These are phyloP conservation scores for Lactifluus volemus DNA, from an alignment of 768 basidiomycete species.

Conservation along the genomic window DNA sequence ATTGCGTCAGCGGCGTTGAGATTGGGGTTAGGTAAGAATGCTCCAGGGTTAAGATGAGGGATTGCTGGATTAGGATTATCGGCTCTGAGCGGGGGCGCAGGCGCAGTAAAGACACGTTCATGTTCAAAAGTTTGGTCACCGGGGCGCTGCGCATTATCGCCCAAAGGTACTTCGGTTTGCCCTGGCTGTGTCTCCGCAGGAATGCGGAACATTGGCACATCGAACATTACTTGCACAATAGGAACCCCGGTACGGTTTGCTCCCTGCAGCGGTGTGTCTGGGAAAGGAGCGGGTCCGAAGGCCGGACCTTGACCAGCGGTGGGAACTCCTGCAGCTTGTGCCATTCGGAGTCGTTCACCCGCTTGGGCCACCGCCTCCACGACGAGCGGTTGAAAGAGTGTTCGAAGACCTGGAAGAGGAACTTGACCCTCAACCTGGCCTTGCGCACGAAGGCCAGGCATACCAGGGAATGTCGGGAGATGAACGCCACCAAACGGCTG, in stretches of 20 bases:
- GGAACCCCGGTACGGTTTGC: background rate
- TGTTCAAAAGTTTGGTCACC: background rate
- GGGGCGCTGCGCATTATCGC: background rate
- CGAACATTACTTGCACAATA: slow-evolving; percentile 10
- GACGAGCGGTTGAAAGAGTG: slow-evolving; percentile 14
- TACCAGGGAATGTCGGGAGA: slow-evolving; percentile 3
- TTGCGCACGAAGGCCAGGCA: slow-evolving; percentile 14
- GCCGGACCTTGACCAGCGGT: background rate
- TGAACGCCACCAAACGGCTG: background rate
- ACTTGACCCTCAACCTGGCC: slow-evolving; percentile 14
- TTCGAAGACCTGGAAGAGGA: slow-evolving; percentile 17
- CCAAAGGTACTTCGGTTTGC: background rate
- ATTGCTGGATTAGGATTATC: background rate
- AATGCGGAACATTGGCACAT: slow-evolving; percentile 12
- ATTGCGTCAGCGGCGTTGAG: background rate
- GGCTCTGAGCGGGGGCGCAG: background rate
- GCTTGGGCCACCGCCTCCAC: slow-evolving; percentile 13
- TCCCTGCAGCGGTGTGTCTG: background rate
- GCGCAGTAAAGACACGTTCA: background rate
- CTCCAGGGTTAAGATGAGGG: background rate
- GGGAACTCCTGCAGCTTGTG: background rate
- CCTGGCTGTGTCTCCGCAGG: slow-evolving; percentile 1
- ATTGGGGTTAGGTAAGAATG: background rate
- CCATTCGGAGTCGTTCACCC: slow-evolving; percentile 5
- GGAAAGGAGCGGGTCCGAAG: background rate